Conservation (phyloP, 202 grass and related monocot genomes). For the Zizania palustris region DNA sequence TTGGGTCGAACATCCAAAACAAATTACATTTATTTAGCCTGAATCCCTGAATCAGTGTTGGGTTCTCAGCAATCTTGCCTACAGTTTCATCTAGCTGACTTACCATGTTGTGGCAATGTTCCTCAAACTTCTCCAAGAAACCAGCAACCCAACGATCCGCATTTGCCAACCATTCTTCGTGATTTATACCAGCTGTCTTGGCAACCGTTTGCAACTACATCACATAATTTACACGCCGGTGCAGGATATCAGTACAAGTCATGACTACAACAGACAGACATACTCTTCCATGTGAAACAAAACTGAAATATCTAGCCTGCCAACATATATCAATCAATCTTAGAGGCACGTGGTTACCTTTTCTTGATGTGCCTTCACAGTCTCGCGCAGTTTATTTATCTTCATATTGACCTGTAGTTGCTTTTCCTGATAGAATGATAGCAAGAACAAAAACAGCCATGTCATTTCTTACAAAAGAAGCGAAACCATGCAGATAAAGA, state of each 20-base stretch:
- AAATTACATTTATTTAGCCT: background rate
- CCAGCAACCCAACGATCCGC: constrained; percentile 95
- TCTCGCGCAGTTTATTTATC: constrained; percentile 90
- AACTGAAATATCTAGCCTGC: background rate
- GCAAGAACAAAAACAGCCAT: background rate
- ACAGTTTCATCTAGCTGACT: background rate
- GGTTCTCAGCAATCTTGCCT: background rate
- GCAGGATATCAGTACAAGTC: constrained; percentile 27
- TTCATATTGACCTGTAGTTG: constrained; percentile 97
- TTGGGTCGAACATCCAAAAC: background rate
- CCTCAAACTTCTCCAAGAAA: constrained; percentile 98
- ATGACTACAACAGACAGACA: background rate
- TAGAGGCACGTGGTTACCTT: constrained; percentile 54
- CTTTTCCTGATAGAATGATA: constrained; percentile 67
- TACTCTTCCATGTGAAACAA: constrained; percentile 2
- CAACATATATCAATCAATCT: background rate
- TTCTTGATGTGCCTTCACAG: constrained; percentile 90
- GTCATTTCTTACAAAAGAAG: constrained; percentile 20
- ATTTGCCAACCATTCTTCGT: constrained; percentile 86
- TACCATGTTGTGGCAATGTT: constrained; percentile 90
- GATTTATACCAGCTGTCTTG: constrained; percentile 82
- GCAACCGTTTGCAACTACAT: constrained; percentile 87
- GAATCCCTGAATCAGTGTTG: too few relatives aligned
- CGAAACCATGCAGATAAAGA: constrained; percentile 1
- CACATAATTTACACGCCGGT: constrained; percentile 16